Base-by-base conservation (phyloP, 345 rosid species). In the Durio zibethinus region DNA sequence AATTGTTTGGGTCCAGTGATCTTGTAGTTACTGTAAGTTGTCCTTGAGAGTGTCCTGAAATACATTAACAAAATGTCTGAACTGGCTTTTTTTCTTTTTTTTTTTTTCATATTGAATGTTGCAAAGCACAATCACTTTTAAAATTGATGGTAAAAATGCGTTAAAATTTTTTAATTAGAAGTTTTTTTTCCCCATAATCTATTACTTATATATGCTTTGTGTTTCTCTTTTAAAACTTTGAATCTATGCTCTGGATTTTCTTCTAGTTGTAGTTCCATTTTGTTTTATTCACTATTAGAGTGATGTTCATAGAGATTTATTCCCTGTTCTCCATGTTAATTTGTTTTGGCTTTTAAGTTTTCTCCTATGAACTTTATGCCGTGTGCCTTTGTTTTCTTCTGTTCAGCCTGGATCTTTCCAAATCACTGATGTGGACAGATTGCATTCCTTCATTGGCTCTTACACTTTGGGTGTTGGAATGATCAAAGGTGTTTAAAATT, bases 1-100 rank as follows among this genome's bases (percentile, higher is more conserved):
- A 88, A 76, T 81, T 95, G 76, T 95, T 93, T 90, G 98, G 98
- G 23, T 92, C 94, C n/a, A 79, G n/a, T 36, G 80, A 88, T 86
- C 93, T 90, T 80, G 78, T 87, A 73, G 77, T 79, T 76, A 42
- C 66, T 76, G 99, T 95, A 89, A 88, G 91, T 85, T 62, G n/a
- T 75, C 59, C 31, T 15, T 63, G 53, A 43, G 43, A 66, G 18
- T 72, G 25, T 45, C 35, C 10, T 68, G 38, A 68, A 27, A 45
- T 42, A 43, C 31, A 42, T 40, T 42, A 10, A 33, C 40, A 67
- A 18, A 5, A 5, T 68, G 73, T 69, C 23, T 27, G 29, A 57
- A 76, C 7, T 73, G 18, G 15, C 33, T 15, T 56, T 12, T 50
- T n/a, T 56, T 1, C 5, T 25, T 66, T 15, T 56, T 12, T 50